These are phyloP conservation scores for Phaeolepiota aurea DNA, from an alignment of 768 basidiomycete genomes.

Conservation along the genomic window DNA sequence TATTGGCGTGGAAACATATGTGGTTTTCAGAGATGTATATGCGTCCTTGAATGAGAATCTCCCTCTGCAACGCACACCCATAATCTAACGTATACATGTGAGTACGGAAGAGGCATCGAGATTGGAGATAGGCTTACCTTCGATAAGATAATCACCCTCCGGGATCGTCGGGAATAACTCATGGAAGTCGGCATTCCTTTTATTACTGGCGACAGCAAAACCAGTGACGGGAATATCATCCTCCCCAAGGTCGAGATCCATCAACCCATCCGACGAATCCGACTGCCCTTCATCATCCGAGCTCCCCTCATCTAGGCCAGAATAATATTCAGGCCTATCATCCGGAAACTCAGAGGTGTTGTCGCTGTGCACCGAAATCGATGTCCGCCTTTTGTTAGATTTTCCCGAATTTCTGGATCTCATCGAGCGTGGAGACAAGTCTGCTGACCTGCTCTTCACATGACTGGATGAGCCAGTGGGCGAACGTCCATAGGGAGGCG, in stretches of 20 bases:
- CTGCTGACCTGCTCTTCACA: slow-evolving; percentile 17
- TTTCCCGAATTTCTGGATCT: slow-evolving; percentile 12
- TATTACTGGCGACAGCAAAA: slow-evolving; percentile 94
- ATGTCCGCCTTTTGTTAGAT: slow-evolving; percentile 8
- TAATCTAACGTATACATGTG: slow-evolving; percentile 55
- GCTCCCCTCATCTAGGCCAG: slow-evolving; percentile 27
- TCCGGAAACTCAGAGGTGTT: slow-evolving; percentile 22
- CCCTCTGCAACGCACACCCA: slow-evolving; percentile 92
- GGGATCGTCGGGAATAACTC: slow-evolving; percentile 84
- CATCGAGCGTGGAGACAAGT: slow-evolving; percentile 21
- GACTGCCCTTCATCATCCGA: slow-evolving; percentile 21
- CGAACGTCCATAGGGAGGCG: slow-evolving; percentile 17
- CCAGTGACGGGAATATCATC: slow-evolving; percentile 90
- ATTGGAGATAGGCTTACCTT: slow-evolving; percentile 49
- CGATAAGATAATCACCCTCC: slow-evolving; percentile 95
- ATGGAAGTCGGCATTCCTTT: slow-evolving; percentile 93
- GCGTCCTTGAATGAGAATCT: slow-evolving; percentile 93
- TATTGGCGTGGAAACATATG: slow-evolving; percentile 98
- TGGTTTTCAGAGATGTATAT: slow-evolving; percentile 98
- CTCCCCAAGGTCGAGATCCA: slow-evolving; percentile 43
- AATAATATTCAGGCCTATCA: slow-evolving; percentile 26
- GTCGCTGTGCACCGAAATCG: slow-evolving; percentile 21
- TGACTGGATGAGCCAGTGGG: slow-evolving; percentile 18
- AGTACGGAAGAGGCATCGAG: slow-evolving; percentile 5
- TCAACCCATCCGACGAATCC: slow-evolving; percentile 24